Evolutionary conservation across 2,329 filamentous ascomycete species (phyloP).

Genomic region (Monilinia fructicola): DNA sequence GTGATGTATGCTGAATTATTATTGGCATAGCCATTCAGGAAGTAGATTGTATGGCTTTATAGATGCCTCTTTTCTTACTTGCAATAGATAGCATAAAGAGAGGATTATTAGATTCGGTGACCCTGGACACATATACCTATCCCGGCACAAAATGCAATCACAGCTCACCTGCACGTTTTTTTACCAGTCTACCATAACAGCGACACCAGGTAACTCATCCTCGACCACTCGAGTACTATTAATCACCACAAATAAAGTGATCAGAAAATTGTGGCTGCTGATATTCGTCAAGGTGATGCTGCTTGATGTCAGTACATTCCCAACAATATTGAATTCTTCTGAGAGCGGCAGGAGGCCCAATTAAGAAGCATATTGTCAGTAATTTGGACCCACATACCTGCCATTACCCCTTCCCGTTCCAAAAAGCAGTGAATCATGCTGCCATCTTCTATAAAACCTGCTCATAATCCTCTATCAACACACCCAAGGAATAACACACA

Average conservation of each 20-base stretch:
- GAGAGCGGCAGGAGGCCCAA: neutral
- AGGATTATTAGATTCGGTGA: neutral
- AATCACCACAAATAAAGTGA: neutral
- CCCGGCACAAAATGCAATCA: neutral
- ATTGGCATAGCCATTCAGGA: too few relatives aligned
- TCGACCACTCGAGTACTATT: neutral
- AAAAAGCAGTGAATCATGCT: neutral
- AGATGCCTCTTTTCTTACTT: neutral
- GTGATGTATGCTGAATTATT: neutral
- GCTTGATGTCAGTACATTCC: neutral
- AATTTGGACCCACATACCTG: neutral
- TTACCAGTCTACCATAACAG: fast-evolving
- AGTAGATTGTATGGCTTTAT: neutral
- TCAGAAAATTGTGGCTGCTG: too few relatives aligned
- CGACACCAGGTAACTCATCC: neutral
- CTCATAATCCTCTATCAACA: too few relatives aligned
- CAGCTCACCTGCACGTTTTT: too few relatives aligned
- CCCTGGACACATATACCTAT: neutral
- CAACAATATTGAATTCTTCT: constrained; percentile 3
- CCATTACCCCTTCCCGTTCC: neutral
- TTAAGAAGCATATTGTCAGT: neutral
- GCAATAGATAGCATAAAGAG: neutral
- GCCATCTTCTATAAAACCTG: neutral
- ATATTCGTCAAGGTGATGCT: neutral
- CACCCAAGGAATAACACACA: neutral